phyloP scores from a whole-genome alignment of 495 filamentous ascomycete genomes.

The Hypoxylon fragiforme region DNA sequence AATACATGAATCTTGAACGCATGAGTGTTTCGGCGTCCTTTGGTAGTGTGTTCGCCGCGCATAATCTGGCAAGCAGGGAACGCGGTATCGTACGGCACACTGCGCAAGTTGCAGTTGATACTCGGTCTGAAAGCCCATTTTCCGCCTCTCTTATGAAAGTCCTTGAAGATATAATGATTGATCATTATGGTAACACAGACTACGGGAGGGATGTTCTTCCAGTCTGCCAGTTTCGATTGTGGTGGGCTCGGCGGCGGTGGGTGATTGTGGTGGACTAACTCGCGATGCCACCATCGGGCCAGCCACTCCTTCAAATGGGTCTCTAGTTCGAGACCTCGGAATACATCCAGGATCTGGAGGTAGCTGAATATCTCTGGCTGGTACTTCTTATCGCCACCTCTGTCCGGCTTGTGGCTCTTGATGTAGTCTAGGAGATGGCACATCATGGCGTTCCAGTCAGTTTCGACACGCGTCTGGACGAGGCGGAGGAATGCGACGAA shows the following conservation, averaged over 20 bases:
- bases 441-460: slow-evolving; percentile 16
- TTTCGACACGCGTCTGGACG: slow-evolving; percentile 23
- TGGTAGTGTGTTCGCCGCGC: not conserved
- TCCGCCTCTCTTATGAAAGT: too few relatives aligned
- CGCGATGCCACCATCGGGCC: too few relatives aligned
- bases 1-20: not conserved
- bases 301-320: not conserved
- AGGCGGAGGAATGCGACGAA: slow-evolving; percentile 40
- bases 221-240: too few relatives aligned
- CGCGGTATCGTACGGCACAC: not conserved
- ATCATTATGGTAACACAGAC: slow-evolving; percentile 45
- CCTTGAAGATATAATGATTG: slow-evolving; percentile 16
- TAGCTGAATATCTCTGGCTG: slow-evolving; percentile 38
- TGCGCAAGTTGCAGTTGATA: too few relatives aligned
- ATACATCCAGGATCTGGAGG: slow-evolving; percentile 37
- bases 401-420: slow-evolving; percentile 3
- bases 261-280: too few relatives aligned
- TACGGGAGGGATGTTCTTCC: slow-evolving; percentile 39
- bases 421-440: slow-evolving; percentile 29
- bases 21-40: not conserved
- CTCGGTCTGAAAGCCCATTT: too few relatives aligned
- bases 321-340: slow-evolving; percentile 19
- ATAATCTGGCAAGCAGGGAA: not conserved
- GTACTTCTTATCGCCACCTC: not conserved
- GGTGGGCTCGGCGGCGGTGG: too few relatives aligned